Conservation (phyloP, 305 asterid genomes). For the Fraxinus xanthoxyloides region DNA sequence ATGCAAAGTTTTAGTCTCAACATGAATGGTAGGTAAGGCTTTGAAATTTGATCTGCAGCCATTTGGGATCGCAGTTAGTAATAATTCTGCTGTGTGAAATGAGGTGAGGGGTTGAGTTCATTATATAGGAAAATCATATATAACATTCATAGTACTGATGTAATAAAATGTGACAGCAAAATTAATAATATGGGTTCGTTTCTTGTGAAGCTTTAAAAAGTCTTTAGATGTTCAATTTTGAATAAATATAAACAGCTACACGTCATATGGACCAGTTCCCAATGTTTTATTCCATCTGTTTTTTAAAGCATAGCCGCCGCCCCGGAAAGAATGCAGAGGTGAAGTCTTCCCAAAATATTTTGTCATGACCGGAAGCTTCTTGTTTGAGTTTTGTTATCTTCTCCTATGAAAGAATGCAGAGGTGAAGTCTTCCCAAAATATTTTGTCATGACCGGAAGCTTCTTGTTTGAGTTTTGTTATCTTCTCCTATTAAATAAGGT, state of each 20-base stretch:
- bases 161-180: not conserved
- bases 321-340: not conserved
- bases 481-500: not conserved
- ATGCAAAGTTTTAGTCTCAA: constrained; percentile 21
- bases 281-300: not conserved
- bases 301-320: not conserved
- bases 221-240: not conserved
- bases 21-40: constrained; percentile 12
- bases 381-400: not conserved
- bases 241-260: not conserved
- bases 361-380: not conserved
- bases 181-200: not conserved
- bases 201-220: not conserved
- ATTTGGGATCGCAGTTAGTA: not conserved
- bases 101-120: not conserved
- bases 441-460: not conserved
- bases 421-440: not conserved
- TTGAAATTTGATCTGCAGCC: not conserved
- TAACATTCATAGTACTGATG: not conserved
- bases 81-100: not conserved
- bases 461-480: not conserved
- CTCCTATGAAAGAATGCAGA: not conserved
- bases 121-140: not conserved
- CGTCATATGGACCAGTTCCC: not conserved
- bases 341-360: not conserved